A percentile compares a stretch with the other conserved stretches of the same genome.
phyloP scores from a whole-genome alignment of 2,329 filamentous ascomycete genomes.

The Proliferodiscus dingleyae region DNA sequence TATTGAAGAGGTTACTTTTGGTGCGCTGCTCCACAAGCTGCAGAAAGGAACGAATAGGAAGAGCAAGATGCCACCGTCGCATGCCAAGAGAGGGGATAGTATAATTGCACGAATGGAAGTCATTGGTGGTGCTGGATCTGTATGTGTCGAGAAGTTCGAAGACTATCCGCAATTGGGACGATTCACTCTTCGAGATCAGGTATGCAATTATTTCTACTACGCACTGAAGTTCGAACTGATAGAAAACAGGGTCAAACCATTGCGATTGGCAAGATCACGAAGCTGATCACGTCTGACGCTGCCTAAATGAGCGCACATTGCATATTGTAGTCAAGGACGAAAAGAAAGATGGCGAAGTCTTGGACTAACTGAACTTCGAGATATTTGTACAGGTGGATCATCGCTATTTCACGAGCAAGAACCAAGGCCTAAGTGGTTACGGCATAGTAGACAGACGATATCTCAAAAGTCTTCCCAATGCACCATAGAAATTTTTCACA shows the following conservation, averaged over 20 bases:
- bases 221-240: constrained; percentile 13
- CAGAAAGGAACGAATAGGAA: constrained; percentile 92
- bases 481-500: no score
- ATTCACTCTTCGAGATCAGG: constrained; percentile 85
- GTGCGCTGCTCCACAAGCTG: constrained; percentile 81
- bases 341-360: background rate
- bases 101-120: constrained; percentile 92
- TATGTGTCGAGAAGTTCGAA: constrained; percentile 92
- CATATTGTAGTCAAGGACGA: background rate
- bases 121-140: constrained; percentile 75
- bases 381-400: no score
- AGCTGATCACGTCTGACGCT: constrained; percentile 55
- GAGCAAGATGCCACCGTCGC: constrained; percentile 88
- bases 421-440: no score
- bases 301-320: constrained; percentile 13
- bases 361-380: constrained; percentile 1
- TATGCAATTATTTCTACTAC: constrained; percentile 37
- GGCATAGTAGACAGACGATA: no score
- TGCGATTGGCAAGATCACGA: constrained; percentile 98
- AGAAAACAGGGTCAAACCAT: constrained; percentile 84
- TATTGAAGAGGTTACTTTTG: constrained; percentile 95
- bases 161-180: constrained; percentile 93
- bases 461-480: no score
- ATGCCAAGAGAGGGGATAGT: constrained; percentile 74
- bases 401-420: no score